phyloP scores from a whole-genome alignment of 2,329 filamentous ascomycete genomes.

The Karstenula rhodostoma region DNA sequence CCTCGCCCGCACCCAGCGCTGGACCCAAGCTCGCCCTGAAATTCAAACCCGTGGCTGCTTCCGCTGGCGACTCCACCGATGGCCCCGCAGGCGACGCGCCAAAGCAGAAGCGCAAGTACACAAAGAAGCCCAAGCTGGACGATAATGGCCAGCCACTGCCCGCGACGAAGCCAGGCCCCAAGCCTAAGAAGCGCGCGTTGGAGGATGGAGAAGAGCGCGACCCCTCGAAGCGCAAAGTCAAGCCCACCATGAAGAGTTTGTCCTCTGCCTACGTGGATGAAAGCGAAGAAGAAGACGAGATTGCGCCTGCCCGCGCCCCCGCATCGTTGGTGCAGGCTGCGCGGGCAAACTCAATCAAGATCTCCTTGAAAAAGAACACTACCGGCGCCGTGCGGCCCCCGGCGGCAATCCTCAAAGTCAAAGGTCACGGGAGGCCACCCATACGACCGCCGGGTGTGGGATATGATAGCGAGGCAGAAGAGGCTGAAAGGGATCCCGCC shows the following conservation, averaged over 20 bases:
- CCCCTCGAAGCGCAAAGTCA: slow-evolving; percentile 46
- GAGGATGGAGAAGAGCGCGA: slow-evolving; percentile 45
- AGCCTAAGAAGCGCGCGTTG: slow-evolving; percentile 46
- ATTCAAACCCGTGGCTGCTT: slow-evolving; percentile 40
- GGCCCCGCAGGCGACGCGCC: slow-evolving; percentile 38
- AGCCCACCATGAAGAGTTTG: slow-evolving; percentile 44
- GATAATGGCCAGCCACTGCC: slow-evolving; percentile 36
- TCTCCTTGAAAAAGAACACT: slow-evolving; percentile 45
- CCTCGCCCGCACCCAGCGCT: slow-evolving; percentile 20
- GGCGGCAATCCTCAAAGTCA: slow-evolving; percentile 45
- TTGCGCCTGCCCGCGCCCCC: slow-evolving; percentile 14
- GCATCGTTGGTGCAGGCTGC: slow-evolving; percentile 16
- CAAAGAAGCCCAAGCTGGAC: slow-evolving; percentile 50
- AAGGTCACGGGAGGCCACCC: slow-evolving; percentile 44
- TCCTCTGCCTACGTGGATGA: slow-evolving; percentile 28
- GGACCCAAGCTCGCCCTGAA: slow-evolving; percentile 30
- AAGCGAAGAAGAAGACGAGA: slow-evolving; percentile 38
- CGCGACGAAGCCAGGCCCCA: slow-evolving; percentile 35
- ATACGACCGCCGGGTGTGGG: slow-evolving; percentile 77
- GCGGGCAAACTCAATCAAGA: slow-evolving; percentile 39
- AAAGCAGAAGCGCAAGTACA: slow-evolving; percentile 54
- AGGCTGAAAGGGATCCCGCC: slow-evolving; percentile 84
- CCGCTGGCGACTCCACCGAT: slow-evolving; percentile 24
- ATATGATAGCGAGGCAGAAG: slow-evolving; percentile 95
- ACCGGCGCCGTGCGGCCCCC: slow-evolving; percentile 23